phyloP scores from a whole-genome alignment of 306 rosid species.

The Vachellia pachyceras region DNA sequence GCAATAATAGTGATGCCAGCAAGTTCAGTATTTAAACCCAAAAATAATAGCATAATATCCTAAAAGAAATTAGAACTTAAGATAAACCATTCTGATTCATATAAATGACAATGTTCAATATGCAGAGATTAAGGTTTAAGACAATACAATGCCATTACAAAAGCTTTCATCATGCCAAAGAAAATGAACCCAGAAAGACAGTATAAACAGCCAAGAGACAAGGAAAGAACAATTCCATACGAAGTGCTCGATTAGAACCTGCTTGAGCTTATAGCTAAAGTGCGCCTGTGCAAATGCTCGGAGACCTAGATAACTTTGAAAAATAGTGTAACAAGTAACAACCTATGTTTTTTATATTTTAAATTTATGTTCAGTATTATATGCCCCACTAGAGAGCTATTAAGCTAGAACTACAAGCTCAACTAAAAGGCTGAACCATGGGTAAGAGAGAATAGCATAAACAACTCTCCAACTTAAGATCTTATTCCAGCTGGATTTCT shows the following conservation, averaged over 20 bases:
- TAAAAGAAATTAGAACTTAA: conserved; percentile 18
- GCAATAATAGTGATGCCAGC: conserved; percentile 20
- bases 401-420: not conserved
- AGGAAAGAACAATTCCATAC: not conserved
- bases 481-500: conserved; percentile 10
- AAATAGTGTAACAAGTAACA: not conserved
- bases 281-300: not conserved
- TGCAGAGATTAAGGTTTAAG: conserved; percentile 12
- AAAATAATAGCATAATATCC: conserved; percentile 17
- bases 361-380: not conserved
- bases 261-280: conserved; percentile 9
- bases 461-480: not conserved
- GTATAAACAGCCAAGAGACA: not conserved
- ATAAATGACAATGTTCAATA: conserved; percentile 2
- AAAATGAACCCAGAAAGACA: conserved; percentile 10
- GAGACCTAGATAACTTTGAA: not conserved
- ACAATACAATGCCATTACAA: conserved; percentile 15
- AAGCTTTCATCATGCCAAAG: conserved; percentile 13
- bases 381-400: conserved; percentile 1
- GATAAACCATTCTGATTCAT: conserved; percentile 7
- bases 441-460: not conserved
- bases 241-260: not conserved
- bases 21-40: conserved; percentile 39
- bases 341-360: not conserved
- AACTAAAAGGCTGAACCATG: not conserved